These are phyloP conservation scores for Striga hermonthica DNA, from an alignment of 305 asterid genomes.

Conservation along the genomic window DNA sequence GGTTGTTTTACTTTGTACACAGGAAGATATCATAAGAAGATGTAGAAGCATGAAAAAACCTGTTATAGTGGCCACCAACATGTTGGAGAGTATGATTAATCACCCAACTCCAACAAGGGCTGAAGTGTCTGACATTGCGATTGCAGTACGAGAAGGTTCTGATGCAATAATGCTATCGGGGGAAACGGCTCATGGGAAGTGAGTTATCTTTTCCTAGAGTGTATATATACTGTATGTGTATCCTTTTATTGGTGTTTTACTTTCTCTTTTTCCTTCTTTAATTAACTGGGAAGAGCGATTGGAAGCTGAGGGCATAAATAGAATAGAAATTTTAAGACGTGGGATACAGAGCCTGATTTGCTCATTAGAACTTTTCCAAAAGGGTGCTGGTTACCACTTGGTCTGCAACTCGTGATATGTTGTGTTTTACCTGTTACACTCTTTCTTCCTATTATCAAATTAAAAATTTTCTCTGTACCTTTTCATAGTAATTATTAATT, in stretches of 20 bases:
- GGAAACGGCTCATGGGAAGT: slow-evolving; percentile 99
- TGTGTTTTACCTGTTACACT: slow-evolving; percentile 6
- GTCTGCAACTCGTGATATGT: too few relatives aligned
- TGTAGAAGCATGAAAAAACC: slow-evolving; percentile 88
- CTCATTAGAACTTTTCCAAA: too few relatives aligned
- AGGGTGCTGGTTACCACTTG: too few relatives aligned
- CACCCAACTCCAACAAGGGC: slow-evolving; percentile 99
- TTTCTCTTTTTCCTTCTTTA: too few relatives aligned
- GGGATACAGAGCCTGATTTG: too few relatives aligned
- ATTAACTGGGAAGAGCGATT: too few relatives aligned
- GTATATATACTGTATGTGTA: slow-evolving; percentile 1
- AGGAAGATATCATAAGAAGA: slow-evolving; percentile 91
- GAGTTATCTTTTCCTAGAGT: slow-evolving; percentile 38
- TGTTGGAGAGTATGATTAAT: slow-evolving; percentile 95
- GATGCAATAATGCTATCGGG: slow-evolving; percentile 98
- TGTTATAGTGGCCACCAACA: slow-evolving; percentile 94
- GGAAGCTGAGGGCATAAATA: too few relatives aligned
- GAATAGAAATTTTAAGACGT: too few relatives aligned
- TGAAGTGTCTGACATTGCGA: slow-evolving; percentile 95
- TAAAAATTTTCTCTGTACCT: neutral
- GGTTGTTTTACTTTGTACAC: slow-evolving; percentile 26
- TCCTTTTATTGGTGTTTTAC: neutral
- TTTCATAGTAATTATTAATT: slow-evolving; percentile 14
- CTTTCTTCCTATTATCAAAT: neutral
- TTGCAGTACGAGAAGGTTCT: slow-evolving; percentile 94